Base-by-base conservation (phyloP, 2,329 filamentous ascomycete species). In the Sarocladium brachiariae region DNA sequence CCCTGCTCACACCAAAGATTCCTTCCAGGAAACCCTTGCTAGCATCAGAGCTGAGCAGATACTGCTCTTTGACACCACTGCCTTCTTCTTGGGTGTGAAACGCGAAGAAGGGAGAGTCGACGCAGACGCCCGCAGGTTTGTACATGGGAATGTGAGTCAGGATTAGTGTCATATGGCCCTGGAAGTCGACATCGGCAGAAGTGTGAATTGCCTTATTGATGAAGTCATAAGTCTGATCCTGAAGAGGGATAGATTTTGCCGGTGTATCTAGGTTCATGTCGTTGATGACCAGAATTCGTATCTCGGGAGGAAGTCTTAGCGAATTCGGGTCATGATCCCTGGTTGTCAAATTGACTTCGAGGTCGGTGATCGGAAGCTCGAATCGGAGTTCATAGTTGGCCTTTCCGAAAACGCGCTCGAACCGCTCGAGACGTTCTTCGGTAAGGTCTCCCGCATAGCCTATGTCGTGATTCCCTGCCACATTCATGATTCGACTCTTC, bases 401-500 rank as follows among this genome's bases (percentile, higher is more conserved):
- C 56, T 83, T 87, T 51, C 93, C 93, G 70, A 95, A 99, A 1
- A 80, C 78, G 19, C 77, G 75, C 68, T 96, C 90, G 63, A 97
- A 99, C 1, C 93, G 80, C 24, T 80, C 73, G 50, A 96, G 74
- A 3, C 90, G 81, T 54, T 81, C 75, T n/a, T 76, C 70, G 35
- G 86, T 89, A 54, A 97, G 77, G 65, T 99, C 93, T 2, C 93
- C 93, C 0, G 91, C 89, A 64, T 99, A 99, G 30, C 93, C 93
- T 61, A 99, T 84, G 65, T 99, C 93, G 64, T 99, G 93, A 62
- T 99, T 99, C 1, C 93, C 93, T 0, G 84, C 90, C 23, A 97
- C 81, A 58, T 96, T 95, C 64, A 99, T 89, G 55, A 96, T 76
- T 51, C 86, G 80, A 35, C 73, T 77, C n/a, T 75, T 68, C 93